Evolutionary conservation across 2,329 filamentous ascomycete genomes (phyloP).

Genomic region (Dactylellina sp.): DNA sequence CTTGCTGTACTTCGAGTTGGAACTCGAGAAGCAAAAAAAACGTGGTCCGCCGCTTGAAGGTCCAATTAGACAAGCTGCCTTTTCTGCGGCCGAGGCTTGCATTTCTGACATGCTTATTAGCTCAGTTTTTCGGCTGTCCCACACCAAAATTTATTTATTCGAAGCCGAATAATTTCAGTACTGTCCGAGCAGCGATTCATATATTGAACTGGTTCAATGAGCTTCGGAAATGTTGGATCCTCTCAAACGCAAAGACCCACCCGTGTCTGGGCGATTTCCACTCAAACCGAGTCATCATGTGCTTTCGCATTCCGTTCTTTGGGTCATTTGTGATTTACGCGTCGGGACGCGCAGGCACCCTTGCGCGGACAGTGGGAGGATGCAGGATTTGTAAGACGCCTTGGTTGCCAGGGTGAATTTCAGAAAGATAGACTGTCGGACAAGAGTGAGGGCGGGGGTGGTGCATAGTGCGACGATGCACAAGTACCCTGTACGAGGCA

Average conservation of each 20-base stretch:
- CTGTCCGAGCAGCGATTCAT: slow-evolving; percentile 22
- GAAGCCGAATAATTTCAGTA: slow-evolving; percentile 26
- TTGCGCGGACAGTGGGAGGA: slow-evolving; percentile 19
- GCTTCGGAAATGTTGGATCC: slow-evolving; percentile 35
- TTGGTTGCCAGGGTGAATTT: slow-evolving; percentile 10
- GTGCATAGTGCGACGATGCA: slow-evolving; percentile 14
- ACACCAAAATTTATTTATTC: slow-evolving; percentile 21
- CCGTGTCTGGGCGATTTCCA: slow-evolving; percentile 23
- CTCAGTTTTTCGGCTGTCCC: slow-evolving; percentile 15
- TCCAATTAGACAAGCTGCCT: slow-evolving; percentile 50
- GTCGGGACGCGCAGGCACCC: slow-evolving; percentile 31
- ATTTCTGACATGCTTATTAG: slow-evolving; percentile 23
- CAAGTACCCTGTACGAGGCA: slow-evolving; percentile 48
- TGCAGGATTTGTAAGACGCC: slow-evolving; percentile 38
- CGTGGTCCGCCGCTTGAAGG: slow-evolving; percentile 11
- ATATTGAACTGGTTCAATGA: slow-evolving; percentile 16
- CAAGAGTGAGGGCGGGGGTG: slow-evolving; percentile 11
- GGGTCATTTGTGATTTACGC: slow-evolving; percentile 8
- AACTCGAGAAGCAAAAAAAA: slow-evolving; percentile 18
- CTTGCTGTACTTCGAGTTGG: slow-evolving; percentile 16
- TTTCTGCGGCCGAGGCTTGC: slow-evolving; percentile 30
- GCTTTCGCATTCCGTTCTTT: slow-evolving; percentile 39
- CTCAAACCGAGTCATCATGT: slow-evolving; percentile 42
- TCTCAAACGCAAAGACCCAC: slow-evolving; percentile 12
- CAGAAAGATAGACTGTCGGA: not conserved